phyloP scores from a whole-genome alignment of 2,329 filamentous ascomycete species.

The Colletotrichum limetticola region DNA sequence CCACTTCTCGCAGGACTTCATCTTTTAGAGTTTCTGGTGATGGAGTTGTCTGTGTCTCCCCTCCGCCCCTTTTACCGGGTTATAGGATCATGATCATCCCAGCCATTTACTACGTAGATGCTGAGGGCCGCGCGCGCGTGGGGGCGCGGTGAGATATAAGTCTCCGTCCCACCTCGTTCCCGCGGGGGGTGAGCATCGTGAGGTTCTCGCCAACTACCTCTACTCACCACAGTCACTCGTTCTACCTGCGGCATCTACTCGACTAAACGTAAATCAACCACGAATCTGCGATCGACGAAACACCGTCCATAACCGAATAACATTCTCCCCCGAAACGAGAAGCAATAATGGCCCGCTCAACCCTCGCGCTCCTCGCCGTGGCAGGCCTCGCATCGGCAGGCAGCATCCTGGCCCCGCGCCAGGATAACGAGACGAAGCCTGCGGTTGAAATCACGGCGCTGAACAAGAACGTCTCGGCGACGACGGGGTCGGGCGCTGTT shows the following conservation, averaged over 20 bases:
- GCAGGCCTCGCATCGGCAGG: slow-evolving; percentile 18
- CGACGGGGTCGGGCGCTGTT: slow-evolving; percentile 19
- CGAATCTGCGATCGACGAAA: not conserved
- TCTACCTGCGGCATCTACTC: not conserved
- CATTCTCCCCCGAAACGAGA: not conserved
- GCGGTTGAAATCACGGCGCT: slow-evolving; percentile 24
- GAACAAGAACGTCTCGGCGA: slow-evolving; percentile 25
- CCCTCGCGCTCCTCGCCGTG: not conserved
- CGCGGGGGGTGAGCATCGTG: too few relatives aligned
- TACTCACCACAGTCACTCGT: slow-evolving; percentile 4
- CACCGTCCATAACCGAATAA: too few relatives aligned
- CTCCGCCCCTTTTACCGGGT: not conserved
- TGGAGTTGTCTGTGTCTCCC: not conserved
- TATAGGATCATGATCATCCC: not conserved
- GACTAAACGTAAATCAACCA: not conserved
- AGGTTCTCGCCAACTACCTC: not conserved
- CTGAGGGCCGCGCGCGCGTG: too few relatives aligned
- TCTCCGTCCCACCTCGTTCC: not conserved
- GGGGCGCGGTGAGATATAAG: not conserved
- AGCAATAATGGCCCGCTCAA: slow-evolving; percentile 1
- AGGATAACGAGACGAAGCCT: not conserved
- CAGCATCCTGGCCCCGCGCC: not conserved
- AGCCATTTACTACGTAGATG: too few relatives aligned
- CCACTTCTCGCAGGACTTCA: slow-evolving; percentile 11
- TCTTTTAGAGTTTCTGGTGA: not conserved